Evolutionary conservation across 768 basidiomycete species (phyloP), one percentile per base, ranked within the genome.

Genomic region (Macrolepiota fuliginosa): DNA sequence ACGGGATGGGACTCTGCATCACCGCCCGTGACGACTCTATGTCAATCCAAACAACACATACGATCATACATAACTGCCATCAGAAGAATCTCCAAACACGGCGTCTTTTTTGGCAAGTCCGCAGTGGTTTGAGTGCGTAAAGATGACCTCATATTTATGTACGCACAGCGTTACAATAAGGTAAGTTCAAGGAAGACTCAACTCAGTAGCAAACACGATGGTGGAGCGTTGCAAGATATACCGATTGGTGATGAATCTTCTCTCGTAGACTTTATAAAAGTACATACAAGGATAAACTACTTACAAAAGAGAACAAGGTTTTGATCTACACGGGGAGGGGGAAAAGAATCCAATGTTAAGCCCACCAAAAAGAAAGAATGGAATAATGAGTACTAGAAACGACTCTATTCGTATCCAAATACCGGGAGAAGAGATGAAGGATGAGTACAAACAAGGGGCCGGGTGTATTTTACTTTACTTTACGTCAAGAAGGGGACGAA

Each of bases 321-420:
- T 54, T 39, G 37, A 54, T 54, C 53, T 54, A 54, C 53, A 54
- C 36, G 3, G 22, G 5, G 5, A 39, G 24, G 22, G 37, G n/a
- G 25, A 52, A 39, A 54, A 54, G 36, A 54, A 54, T 54, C 53
- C 53, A 40, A 39, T 22, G 53, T 54, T 39, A 54, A 36, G 24
- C 47, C 53, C 53, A 54, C 35, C 50, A 32, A 39, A 37, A 54
- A 39, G 19, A n/a, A n/a, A 39, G 29, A 5, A 37, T n/a, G 11
- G 24, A 37, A 54, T 54, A 54, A 37, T 40, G 53, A 54, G 53
- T 39, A 54, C 36, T 39, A 54, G 53, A 24, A 39, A 40, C 36
- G 53, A 37, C 24, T 54, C 53, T 54, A 54, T 39, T 11, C 53
- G 37, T 54, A 54, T 54, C 53, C 53, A 39, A 54, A 35, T 37